These are phyloP conservation scores for Cryptosporidium felis DNA, from an alignment of 169 alveolate genomes.

Conservation along the genomic window DNA sequence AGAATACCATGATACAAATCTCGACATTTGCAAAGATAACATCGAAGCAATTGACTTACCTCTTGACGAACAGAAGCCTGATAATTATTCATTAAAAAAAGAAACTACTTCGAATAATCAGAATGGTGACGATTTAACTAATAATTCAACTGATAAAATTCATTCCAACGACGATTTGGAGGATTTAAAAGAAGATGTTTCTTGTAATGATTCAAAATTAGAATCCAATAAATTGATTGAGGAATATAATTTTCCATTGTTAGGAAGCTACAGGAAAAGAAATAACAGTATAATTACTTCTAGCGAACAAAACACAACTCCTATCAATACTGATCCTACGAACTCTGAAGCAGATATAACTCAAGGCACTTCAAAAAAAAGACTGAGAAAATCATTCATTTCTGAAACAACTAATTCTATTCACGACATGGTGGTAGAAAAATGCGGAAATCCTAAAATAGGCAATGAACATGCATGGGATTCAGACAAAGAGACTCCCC, in stretches of 20 bases:
- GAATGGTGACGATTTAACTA: no score
- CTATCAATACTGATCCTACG: background rate
- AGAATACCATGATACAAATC: no score
- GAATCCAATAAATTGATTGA: background rate
- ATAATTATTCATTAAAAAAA: no score
- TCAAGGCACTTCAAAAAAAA: background rate
- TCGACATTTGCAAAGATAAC: no score
- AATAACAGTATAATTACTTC: background rate
- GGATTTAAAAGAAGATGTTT: background rate
- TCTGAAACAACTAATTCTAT: no score
- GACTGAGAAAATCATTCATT: conserved; percentile 29
- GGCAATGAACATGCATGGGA: no score
- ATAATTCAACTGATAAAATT: no score
- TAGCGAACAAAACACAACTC: background rate
- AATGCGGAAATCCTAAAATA: no score
- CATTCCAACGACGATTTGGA: background rate
- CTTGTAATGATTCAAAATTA: background rate
- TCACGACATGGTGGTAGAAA: no score
- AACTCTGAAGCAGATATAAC: background rate
- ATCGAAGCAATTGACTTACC: no score
- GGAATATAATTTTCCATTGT: background rate
- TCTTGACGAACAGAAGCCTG: no score
- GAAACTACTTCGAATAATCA: no score
- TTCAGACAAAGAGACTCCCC: background rate
- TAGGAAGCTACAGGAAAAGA: conserved; percentile 1